A percentile compares a stretch with the other conserved stretches of the same genome.
These are phyloP conservation scores for Cladosporium oxysporum DNA, from an alignment of 2,329 filamentous ascomycete genomes.

Conservation along the genomic window DNA sequence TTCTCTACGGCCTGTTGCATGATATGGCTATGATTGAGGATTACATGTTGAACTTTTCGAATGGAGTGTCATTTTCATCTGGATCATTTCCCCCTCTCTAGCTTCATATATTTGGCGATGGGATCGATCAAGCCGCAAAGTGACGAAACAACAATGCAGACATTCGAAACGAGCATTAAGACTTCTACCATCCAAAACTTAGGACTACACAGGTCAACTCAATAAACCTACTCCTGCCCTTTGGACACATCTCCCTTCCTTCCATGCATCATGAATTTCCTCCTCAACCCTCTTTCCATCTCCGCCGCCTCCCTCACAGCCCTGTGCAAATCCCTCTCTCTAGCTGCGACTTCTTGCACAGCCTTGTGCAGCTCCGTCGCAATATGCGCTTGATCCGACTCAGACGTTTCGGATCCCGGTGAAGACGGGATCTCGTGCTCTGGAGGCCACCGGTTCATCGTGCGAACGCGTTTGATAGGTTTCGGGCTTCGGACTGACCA, in stretches of 20 bases:
- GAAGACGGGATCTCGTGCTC: constrained; percentile 1
- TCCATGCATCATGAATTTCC: constrained; percentile 5
- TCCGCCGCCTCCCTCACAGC: constrained; percentile 29
- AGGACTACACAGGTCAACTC: not conserved
- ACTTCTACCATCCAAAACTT: not conserved
- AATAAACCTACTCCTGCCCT: not conserved
- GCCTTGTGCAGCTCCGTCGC: not conserved
- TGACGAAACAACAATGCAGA: not conserved
- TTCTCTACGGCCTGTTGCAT: not conserved
- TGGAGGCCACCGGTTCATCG: constrained; percentile 7
- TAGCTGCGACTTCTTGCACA: constrained; percentile 3
- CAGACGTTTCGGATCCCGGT: not conserved
- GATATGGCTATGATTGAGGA: not conserved
- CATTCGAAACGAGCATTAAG: not conserved
- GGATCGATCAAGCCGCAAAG: not conserved
- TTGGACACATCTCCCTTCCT: not conserved
- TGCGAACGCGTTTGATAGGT: not conserved
- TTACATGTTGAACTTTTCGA: not conserved
- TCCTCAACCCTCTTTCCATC: constrained; percentile 27
- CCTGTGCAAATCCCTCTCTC: constrained; percentile 20
- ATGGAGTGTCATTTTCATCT: not conserved
- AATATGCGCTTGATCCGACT: not conserved
- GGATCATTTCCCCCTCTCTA: not conserved
- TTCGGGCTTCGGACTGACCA: constrained; percentile 19
- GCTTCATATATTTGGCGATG: not conserved